Evolutionary conservation across 2,329 filamentous ascomycete species (phyloP).

Genomic region (Dendryphion nanum): DNA sequence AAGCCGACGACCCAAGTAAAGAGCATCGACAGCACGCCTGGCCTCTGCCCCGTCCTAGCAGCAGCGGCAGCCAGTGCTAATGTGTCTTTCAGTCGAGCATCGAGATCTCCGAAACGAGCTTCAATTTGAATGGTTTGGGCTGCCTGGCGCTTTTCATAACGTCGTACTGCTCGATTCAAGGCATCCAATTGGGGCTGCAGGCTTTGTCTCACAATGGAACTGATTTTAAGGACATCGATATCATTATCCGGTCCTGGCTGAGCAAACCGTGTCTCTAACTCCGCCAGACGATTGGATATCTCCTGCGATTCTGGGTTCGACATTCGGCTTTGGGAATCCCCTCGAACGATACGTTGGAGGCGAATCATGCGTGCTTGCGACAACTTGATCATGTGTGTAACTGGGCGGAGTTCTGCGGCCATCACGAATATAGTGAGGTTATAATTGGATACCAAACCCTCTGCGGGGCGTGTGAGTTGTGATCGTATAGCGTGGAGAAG

Average conservation of each 20-base stretch:
- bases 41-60: constrained; percentile 35
- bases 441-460: constrained; percentile 86
- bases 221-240: constrained; percentile 41
- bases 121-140: constrained; percentile 75
- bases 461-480: constrained; percentile 78
- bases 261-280: constrained; percentile 62
- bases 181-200: constrained; percentile 84
- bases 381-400: constrained; percentile 78
- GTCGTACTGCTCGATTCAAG: constrained; percentile 80
- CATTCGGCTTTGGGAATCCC: constrained; percentile 18
- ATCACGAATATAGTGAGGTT: constrained; percentile 90
- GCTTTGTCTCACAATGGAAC: constrained; percentile 59
- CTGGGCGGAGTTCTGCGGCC: constrained; percentile 79
- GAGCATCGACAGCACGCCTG: constrained; percentile 28
- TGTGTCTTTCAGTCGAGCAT: constrained; percentile 71
- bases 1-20: constrained; percentile 27
- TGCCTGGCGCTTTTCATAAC: constrained; percentile 86
- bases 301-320: constrained; percentile 20
- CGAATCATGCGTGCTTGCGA: constrained; percentile 76
- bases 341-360: constrained; percentile 68
- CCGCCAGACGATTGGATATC: constrained; percentile 64
- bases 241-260: constrained; percentile 40
- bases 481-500: constrained; percentile 77
- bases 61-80: constrained; percentile 77
- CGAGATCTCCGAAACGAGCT: constrained; percentile 68